Evolutionary conservation across 257 asterid genomes (phyloP), one percentile per base, ranked within the genome.

Genomic region (Ligustrum vulgare): DNA sequence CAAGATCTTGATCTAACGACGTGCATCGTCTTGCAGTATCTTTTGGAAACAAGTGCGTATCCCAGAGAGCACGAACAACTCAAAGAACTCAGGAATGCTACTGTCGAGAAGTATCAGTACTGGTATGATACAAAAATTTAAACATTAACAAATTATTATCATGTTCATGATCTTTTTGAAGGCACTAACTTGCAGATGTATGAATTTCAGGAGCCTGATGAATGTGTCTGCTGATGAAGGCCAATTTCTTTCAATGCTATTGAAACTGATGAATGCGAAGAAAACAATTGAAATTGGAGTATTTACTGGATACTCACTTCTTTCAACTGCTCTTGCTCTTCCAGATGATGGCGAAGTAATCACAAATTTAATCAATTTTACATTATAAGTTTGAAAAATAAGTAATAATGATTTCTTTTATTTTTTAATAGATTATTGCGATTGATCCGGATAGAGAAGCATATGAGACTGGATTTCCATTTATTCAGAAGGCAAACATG

Each of bases 191-290:
- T 6, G 0, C 5, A 2, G 35, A 15, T 67, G 10, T 8, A 32
- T 67, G 35, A 11, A 11, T 56, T 18, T 35, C 78, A 88, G 90
- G 91, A 89, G 90, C 67, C 2, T 85, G 54, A 89, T 89, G 93
- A 86, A 86, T 71, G 86, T 88, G 71, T 81, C 91, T 4, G 91
- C 86, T 1, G 93, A 89, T 43, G 93, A 89, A 67, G 93, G 91
- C 4, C 87, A 74, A 28, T 83, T 89, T 33, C 64, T 89, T 11
- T 77, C 83, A 4, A 84, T 89, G 91, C 85, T 89, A 0, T 63
- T 88, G 80, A 88, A 88, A 68, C 68, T 85, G 22, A 88, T 88
- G 84, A 84, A 86, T 49, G 92, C 92, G 0, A 87, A 87, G 67
- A 87, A 87, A 72, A 83, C 91, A 0, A 78, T 86, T 4, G 90